These are phyloP conservation scores for Bauhinia variegata DNA, from an alignment of 306 rosid genomes.

Conservation along the genomic window DNA sequence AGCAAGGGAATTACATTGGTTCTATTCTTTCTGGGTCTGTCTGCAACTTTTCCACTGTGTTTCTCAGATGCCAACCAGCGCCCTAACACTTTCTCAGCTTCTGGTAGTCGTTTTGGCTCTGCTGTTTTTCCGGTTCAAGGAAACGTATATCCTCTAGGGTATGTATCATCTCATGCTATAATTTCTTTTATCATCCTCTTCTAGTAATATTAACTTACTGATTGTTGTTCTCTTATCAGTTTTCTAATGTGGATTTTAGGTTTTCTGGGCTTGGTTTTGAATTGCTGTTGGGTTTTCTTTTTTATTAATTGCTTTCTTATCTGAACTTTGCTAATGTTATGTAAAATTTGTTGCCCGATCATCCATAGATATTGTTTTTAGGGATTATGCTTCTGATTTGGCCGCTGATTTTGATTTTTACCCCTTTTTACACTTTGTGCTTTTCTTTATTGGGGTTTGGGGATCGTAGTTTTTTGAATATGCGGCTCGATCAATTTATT, in stretches of 20 bases:
- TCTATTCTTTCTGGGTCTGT: constrained; percentile 36
- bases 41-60: constrained; percentile 34
- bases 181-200: constrained; percentile 2
- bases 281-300: background rate
- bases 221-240: background rate
- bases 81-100: background rate
- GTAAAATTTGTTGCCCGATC: background rate
- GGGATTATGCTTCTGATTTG: background rate
- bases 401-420: background rate
- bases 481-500: background rate
- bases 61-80: constrained; percentile 47
- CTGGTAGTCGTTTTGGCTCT: constrained; percentile 20
- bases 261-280: background rate
- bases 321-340: constrained; percentile 5
- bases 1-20: constrained; percentile 23
- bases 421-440: background rate
- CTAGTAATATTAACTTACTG: constrained; percentile 6
- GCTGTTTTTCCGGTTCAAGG: constrained; percentile 51
- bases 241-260: background rate
- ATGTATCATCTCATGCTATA: constrained; percentile 15
- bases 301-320: background rate
- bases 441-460: background rate
- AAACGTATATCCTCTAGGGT: constrained; percentile 88
- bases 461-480: background rate
- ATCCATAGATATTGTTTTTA: too few relatives aligned